Conservation (phyloP, 2,329 filamentous ascomycete genomes). For the Fusarium pseudoanthophilum region DNA sequence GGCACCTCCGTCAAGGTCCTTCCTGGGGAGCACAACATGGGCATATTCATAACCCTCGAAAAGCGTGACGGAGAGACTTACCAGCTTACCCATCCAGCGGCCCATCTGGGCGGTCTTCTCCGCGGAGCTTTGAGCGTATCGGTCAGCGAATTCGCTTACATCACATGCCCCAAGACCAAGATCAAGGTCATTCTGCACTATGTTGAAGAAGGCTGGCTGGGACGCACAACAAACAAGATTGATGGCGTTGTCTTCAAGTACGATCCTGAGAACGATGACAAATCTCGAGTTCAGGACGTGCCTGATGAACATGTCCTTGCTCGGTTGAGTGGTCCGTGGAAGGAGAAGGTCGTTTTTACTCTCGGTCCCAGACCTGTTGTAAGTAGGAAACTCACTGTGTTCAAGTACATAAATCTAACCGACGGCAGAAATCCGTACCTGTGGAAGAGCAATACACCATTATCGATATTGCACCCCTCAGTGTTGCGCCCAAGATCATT, state of each 20-base stretch:
- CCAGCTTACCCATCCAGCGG: conserved; percentile 93
- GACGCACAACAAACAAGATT: conserved; percentile 89
- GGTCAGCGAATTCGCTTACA: conserved; percentile 88
- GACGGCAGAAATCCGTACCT: conserved; percentile 54
- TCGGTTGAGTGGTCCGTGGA: conserved; percentile 87
- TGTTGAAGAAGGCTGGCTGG: conserved; percentile 93
- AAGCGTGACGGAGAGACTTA: conserved; percentile 88
- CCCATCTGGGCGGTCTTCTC: conserved; percentile 87
- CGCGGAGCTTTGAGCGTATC: conserved; percentile 89
- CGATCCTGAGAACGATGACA: conserved; percentile 85
- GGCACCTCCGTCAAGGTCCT: conserved; percentile 93
- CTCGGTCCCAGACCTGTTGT: conserved; percentile 70
- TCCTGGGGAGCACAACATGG: conserved; percentile 91
- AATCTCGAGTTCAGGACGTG: conserved; percentile 84
- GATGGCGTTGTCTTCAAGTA: conserved; percentile 92
- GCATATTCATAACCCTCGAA: conserved; percentile 91
- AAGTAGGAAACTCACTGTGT: conserved; percentile 51
- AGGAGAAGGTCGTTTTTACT: conserved; percentile 72
- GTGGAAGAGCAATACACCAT: conserved; percentile 75
- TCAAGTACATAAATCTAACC: conserved; percentile 9
- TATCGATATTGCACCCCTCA: conserved; percentile 87
- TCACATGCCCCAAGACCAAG: conserved; percentile 89
- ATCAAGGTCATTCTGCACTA: conserved; percentile 95
- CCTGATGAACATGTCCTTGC: conserved; percentile 85
- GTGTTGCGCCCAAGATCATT: conserved; percentile 79